Percentiles rank a stretch among this genome's conserved stretches.
phyloP scores from a whole-genome alignment of 2,329 filamentous ascomycete genomes.

The Colletotrichum lindemuthianum region DNA sequence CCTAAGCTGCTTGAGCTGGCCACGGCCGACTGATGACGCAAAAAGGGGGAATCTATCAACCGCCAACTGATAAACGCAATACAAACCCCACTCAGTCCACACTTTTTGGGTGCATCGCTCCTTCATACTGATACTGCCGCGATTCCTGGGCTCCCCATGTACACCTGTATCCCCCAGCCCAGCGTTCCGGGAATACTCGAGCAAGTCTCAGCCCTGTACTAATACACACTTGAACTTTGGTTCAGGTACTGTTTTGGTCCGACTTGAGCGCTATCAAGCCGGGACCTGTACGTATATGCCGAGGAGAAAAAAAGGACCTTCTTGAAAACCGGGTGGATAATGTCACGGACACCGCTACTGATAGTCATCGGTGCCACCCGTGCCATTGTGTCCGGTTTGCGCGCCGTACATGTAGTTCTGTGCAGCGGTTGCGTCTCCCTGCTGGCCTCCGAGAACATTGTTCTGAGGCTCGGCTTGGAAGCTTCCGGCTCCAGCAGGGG shows the following conservation, averaged over 20 bases:
- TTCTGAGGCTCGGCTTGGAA: constrained; percentile 53
- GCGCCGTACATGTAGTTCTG: constrained; percentile 62
- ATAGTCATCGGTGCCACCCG: constrained; percentile 62
- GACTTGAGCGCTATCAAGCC: constrained; percentile 33
- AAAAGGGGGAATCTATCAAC: constrained; percentile 35
- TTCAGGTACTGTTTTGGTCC: constrained; percentile 35
- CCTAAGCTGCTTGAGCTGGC: not conserved
- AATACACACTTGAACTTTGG: constrained; percentile 46
- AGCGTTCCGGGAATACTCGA: constrained; percentile 1
- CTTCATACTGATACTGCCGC: constrained; percentile 25
- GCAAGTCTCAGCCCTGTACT: constrained; percentile 41
- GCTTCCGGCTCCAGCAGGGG: constrained; percentile 55
- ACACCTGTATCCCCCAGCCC: constrained; percentile 31
- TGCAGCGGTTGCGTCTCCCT: constrained; percentile 55
- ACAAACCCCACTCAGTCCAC: constrained; percentile 23
- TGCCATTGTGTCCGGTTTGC: constrained; percentile 68
- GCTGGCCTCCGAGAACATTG: constrained; percentile 50
- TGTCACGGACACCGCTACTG: constrained; percentile 43
- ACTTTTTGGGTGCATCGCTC: constrained; percentile 25
- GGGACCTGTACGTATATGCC: constrained; percentile 29
- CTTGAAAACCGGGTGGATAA: not conserved
- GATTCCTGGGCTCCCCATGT: constrained; percentile 36
- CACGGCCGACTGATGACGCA: constrained; percentile 26
- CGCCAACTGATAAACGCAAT: constrained; percentile 17
- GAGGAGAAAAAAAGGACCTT: constrained; percentile 3